phyloP scores from a whole-genome alignment of 2,329 filamentous ascomycete genomes.

The Nemania diffusa region DNA sequence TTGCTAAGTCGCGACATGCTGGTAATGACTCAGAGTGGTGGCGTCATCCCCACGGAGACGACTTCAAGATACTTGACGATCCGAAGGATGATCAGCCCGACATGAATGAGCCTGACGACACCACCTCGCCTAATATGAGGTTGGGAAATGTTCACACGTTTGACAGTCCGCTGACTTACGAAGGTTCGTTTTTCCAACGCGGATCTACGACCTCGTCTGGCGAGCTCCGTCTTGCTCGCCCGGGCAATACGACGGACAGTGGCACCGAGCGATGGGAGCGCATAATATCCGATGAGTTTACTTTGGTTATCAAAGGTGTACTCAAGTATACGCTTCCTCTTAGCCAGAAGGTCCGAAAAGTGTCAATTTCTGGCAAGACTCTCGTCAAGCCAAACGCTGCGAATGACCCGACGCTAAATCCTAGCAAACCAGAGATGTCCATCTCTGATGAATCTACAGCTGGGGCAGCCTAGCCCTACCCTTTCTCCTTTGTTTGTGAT shows the following conservation, averaged over 20 bases:
- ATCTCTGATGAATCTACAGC: constrained; percentile 41
- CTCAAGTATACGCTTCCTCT: constrained; percentile 81
- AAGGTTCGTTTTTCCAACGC: constrained; percentile 86
- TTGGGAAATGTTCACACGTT: constrained; percentile 90
- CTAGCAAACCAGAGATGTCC: constrained; percentile 53
- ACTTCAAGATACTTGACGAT: constrained; percentile 50
- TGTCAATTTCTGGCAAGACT: constrained; percentile 68
- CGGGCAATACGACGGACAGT: constrained; percentile 88
- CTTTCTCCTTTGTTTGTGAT: constrained; percentile 44
- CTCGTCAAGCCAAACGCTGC: constrained; percentile 71
- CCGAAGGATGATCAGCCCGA: constrained; percentile 54
- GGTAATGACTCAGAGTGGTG: constrained; percentile 74
- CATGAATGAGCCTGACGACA: constrained; percentile 67
- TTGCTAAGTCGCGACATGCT: constrained; percentile 91
- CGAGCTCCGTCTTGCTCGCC: constrained; percentile 82
- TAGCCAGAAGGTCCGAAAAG: constrained; percentile 68
- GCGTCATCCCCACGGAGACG: constrained; percentile 54
- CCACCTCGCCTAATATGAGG: constrained; percentile 82
- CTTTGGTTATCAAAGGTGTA: constrained; percentile 90
- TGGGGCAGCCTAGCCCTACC: constrained; percentile 42
- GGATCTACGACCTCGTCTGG: constrained; percentile 78
- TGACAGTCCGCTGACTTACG: constrained; percentile 88
- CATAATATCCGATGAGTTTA: constrained; percentile 90
- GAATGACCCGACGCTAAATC: constrained; percentile 59
- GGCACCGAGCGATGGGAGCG: constrained; percentile 90